phyloP scores from a whole-genome alignment of 1,139 yeast genomes.

The Blastobotrys petasosporus region DNA sequence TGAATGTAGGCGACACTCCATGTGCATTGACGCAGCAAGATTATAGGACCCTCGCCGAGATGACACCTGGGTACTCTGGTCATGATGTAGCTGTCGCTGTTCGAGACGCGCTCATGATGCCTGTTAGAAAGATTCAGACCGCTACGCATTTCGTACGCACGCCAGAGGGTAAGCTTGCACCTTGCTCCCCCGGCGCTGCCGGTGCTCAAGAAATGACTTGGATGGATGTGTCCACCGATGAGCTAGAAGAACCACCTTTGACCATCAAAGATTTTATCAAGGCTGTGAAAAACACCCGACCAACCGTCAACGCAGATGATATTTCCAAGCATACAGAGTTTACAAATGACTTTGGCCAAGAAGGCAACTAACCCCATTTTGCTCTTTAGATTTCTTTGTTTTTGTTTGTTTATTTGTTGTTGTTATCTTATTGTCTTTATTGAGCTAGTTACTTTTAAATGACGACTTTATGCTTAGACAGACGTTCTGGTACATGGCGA shows the following conservation, averaged over 20 bases:
- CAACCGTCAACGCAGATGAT: conserved; percentile 86
- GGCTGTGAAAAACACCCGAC: conserved; percentile 86
- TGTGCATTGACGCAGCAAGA: conserved; percentile 72
- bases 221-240: conserved; percentile 88
- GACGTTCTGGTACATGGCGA: conserved; percentile 36
- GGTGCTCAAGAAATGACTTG: conserved; percentile 87
- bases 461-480: conserved; percentile 43
- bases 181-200: conserved; percentile 93
- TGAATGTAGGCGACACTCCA: conserved; percentile 87
- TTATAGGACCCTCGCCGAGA: conserved; percentile 70
- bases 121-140: conserved; percentile 88
- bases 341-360: conserved; percentile 94
- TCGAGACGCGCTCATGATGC: conserved; percentile 96
- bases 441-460: conserved; percentile 15
- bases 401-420: conserved; percentile 1
- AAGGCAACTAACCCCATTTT: conserved; percentile 56
- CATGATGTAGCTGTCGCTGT: conserved; percentile 96
- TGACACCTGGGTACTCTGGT: conserved; percentile 98
- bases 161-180: conserved; percentile 52
- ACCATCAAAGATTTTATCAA: conserved; percentile 89
- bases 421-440: background rate
- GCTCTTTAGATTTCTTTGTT: background rate
- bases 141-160: conserved; percentile 76
- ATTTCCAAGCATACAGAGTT: conserved; percentile 78
- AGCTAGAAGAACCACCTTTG: conserved; percentile 81